Evolutionary conservation across 495 filamentous ascomycete genomes (phyloP).

Genomic region (Penicillium paradoxum): DNA sequence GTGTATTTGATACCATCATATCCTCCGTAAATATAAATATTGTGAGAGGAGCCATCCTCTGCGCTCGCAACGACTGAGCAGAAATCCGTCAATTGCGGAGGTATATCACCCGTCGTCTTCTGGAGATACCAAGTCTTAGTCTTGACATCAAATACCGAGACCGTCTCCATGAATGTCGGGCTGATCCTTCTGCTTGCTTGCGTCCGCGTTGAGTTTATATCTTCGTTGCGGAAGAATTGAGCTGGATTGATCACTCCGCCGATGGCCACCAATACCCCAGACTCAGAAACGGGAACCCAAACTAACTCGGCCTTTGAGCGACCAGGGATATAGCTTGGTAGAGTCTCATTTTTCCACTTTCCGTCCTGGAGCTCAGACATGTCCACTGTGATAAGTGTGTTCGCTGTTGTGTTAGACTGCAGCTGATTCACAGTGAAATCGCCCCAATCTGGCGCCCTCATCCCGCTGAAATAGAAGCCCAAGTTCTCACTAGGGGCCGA

Average conservation of each 20-base stretch:
- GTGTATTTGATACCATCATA: conserved; percentile 46
- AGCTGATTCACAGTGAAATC: conserved; percentile 38
- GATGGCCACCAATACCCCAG: conserved; percentile 60
- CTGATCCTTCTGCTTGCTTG: conserved; percentile 47
- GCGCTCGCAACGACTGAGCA: conserved; percentile 63
- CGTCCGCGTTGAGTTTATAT: conserved; percentile 28
- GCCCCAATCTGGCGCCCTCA: conserved; percentile 44
- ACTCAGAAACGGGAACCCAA: conserved; percentile 62
- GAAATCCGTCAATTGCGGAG: conserved; percentile 51
- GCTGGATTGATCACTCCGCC: conserved; percentile 60
- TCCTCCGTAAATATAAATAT: conserved; percentile 75
- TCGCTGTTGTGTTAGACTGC: conserved; percentile 20
- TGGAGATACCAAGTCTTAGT: conserved; percentile 49
- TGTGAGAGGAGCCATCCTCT: conserved; percentile 55
- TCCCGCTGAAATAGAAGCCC: conserved; percentile 67
- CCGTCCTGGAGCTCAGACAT: conserved; percentile 46
- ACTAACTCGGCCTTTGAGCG: conserved; percentile 61
- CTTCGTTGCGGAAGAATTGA: conserved; percentile 17
- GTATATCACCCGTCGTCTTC: conserved; percentile 50
- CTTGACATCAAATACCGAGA: conserved; percentile 70
- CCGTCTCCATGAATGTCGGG: conserved; percentile 56
- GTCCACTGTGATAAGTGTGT: conserved; percentile 57
- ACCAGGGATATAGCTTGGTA: conserved; percentile 46
- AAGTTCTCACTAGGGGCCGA: conserved; percentile 67
- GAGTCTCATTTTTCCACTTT: conserved; percentile 51